Base-by-base conservation (phyloP, 225 moss, liverwort and hornwort species). In the Thuidium tamariscinum region DNA sequence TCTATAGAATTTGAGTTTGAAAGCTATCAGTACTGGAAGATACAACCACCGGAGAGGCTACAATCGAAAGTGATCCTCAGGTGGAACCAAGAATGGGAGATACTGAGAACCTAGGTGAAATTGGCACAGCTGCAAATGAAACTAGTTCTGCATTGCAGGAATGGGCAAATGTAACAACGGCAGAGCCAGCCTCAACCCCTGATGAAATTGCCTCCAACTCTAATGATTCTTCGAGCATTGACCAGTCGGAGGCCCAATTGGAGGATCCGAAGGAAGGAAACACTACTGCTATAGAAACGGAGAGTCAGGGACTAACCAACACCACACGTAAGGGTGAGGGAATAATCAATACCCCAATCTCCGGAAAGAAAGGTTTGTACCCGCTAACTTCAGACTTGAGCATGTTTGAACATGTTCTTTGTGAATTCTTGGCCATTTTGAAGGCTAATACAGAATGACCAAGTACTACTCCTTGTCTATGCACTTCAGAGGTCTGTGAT, bases 401-500 rank as follows among this genome's bases (percentile, higher is more conserved):
- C 63, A 49, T 41, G 67, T 68, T 85, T 68, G 71, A 74, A 49
- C 39, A 61, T 84, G 62, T 68, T 69, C 57, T 56, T 61, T 59
- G 54, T 59, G 78, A n/a, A 87, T 51, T 61, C 41, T 83, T 52
- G 59, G 51, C 61, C 64, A 44, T 54, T 20, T 72, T 59, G 87
- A 82, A 62, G 52, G 21, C 16, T 57, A 44, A 30, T 66, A 49
- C 21, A 56, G 81, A 19, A 60, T 75, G 85, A 67, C 49, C 81
- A 85, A 81, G 18, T 44, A 51, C 10, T 30, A 44, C 29, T 85
- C 82, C 34, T 77, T 64, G 59, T 79, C 32, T 72, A 14, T 76
- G 74, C 48, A 79, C 37, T 90, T 51, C 93, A 87, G 92, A 89
- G 82, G 85, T 67, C 44, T 97, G 97, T 85, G 89, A 99, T 88